These are phyloP conservation scores for Peronosclerospora sorghi DNA, from an alignment of 352 stramenopile species.

Conservation along the genomic window DNA sequence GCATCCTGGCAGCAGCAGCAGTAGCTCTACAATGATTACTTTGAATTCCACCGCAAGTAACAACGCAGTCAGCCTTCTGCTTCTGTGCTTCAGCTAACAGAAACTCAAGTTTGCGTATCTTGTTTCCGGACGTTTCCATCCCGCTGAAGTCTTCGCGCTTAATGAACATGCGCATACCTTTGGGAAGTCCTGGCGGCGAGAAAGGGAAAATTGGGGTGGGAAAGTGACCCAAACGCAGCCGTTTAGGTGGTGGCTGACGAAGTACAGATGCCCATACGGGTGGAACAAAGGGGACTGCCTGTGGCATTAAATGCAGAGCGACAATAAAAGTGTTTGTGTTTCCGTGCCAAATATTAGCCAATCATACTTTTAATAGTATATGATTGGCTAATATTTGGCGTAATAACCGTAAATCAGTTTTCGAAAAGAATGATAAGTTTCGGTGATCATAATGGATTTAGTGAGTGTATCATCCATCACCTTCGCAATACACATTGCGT, in stretches of 20 bases:
- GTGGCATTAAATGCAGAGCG: too few species aligned
- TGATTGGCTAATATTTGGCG: too few species aligned
- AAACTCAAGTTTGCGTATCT: slow-evolving; percentile 94
- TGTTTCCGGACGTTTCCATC: slow-evolving; percentile 90
- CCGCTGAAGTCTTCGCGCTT: slow-evolving; percentile 85
- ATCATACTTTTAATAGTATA: too few species aligned
- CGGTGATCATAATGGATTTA: too few species aligned
- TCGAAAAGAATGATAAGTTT: too few species aligned
- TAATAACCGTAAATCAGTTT: too few species aligned
- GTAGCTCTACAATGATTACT: slow-evolving; percentile 90
- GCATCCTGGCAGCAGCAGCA: slow-evolving; percentile 74
- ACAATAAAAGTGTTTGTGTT: too few species aligned
- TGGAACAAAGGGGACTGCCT: slow-evolving; percentile 44
- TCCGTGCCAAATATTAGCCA: too few species aligned
- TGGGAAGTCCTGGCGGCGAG: slow-evolving; percentile 46
- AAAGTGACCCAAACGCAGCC: slow-evolving; percentile 63
- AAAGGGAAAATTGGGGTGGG: slow-evolving; percentile 75
- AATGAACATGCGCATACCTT: slow-evolving; percentile 69
- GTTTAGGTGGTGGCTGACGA: slow-evolving; percentile 30
- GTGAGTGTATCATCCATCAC: too few species aligned
- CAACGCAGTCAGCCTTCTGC: slow-evolving; percentile 76
- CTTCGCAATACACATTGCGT: too few species aligned
- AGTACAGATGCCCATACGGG: slow-evolving; percentile 49
- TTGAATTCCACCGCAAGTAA: slow-evolving; percentile 90
- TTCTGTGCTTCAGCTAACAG: slow-evolving; percentile 84